Evolutionary conservation across 176 grass and related monocot genomes (phyloP).

Genomic region (Miscanthus lutarioriparius): DNA sequence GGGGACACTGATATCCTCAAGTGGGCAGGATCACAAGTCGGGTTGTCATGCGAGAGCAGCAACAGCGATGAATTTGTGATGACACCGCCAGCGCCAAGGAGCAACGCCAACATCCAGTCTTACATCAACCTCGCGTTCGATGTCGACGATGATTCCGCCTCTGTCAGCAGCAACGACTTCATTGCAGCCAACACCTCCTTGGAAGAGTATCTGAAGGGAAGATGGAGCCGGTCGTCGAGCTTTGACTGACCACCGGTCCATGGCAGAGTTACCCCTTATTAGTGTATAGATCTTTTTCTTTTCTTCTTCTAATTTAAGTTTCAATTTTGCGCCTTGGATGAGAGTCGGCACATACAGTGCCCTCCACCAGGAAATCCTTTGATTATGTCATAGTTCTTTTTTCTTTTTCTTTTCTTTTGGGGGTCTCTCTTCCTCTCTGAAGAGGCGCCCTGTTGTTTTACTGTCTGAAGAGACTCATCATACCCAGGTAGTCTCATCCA

Average conservation of each 20-base stretch:
- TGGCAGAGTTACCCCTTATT: neutral
- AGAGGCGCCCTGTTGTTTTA: neutral
- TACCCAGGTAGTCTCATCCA: conserved; percentile 33
- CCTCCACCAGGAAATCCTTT: conserved; percentile 60
- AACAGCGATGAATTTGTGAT: conserved; percentile 48
- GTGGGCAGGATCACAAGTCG: conserved; percentile 69
- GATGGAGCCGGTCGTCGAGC: conserved; percentile 89
- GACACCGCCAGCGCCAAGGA: conserved; percentile 21
- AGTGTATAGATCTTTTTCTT: conserved; percentile 18
- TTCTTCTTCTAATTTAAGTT: neutral
- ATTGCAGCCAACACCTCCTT: conserved; percentile 62
- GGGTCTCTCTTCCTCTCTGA: neutral
- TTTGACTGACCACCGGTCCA: conserved; percentile 61
- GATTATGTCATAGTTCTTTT: no score
- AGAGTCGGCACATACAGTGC: conserved; percentile 60
- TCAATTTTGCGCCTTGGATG: conserved; percentile 48
- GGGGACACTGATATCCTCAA: conserved; percentile 55
- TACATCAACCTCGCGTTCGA: conserved; percentile 89
- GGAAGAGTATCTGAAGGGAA: conserved; percentile 83
- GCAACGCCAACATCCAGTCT: conserved; percentile 61
- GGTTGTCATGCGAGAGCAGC: neutral
- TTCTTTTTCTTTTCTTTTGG: neutral
- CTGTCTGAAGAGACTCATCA: conserved; percentile 22
- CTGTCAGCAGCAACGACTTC: conserved; percentile 70
- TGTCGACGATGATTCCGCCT: conserved; percentile 61